Evolutionary conservation across 2,329 filamentous ascomycete species (phyloP), one percentile per base, ranked within the genome.

Genomic region (Fusarium equiseti): DNA sequence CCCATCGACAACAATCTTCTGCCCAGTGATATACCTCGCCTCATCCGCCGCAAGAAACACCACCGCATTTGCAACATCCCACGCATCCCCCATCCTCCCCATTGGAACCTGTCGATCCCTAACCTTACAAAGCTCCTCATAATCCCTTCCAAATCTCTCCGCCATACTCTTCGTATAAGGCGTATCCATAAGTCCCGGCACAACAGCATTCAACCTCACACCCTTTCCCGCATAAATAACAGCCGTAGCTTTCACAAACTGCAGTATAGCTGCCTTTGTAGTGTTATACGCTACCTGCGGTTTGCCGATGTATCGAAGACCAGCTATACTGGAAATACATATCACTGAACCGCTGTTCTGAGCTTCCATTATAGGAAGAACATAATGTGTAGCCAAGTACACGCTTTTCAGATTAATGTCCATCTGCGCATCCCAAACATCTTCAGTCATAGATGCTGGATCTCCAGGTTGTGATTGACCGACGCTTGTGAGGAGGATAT

Each of bases 401-500:
- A 88, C 83, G 32, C 81, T 85, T 71, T 88, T 88, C 20, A 89
- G 78, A 68, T 89, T 89, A 43, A 89, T 75, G 12, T 85, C 82
- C 53, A 87, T 81, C 63, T 89, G 87, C 0, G 77, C 62, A 68
- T 88, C 83, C 87, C 86, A 89, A 0, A 80, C 71, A 2, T 81
- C 79, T 57, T 89, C 86, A 0, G 59, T 48, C 80, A 89, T 84
- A 0, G 75, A 77, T 0, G 82, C 86, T 1, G 87, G 83, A 31
- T 81, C 81, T 0, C 87, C 87, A 0, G 82, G 83, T 62, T 89
- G 86, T 1, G 84, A 86, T 55, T 83, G 83, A 3, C 88, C 89
- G 5, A 90, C 88, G 55, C 90, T 90, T 68, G 89, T 89, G 18
- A 91, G 75, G 1, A 90, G 78, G 24, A 90, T 86, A 67, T 90